These are phyloP conservation scores for Tulasnella sp. DNA, from an alignment of 768 basidiomycete genomes.

Conservation along the genomic window DNA sequence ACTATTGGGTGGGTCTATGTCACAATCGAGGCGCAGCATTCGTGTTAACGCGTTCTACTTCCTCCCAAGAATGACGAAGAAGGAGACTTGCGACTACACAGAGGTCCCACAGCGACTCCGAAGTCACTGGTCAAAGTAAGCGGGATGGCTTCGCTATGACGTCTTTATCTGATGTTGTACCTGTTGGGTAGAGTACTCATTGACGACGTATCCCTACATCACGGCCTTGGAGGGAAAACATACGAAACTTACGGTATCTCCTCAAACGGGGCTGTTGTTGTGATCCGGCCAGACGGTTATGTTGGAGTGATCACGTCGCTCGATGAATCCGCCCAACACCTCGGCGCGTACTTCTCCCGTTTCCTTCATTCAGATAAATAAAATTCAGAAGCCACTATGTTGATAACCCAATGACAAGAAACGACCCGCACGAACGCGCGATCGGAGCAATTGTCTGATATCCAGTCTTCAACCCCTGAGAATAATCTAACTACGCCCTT, in stretches of 20 bases:
- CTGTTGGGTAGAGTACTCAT: conserved; percentile 48
- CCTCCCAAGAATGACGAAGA: conserved; percentile 33
- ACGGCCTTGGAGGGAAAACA: conserved; percentile 49
- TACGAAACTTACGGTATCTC: conserved; percentile 56
- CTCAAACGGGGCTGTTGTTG: conserved; percentile 46
- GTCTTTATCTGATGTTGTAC: neutral
- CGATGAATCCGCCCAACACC: conserved; percentile 30
- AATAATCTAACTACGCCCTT: neutral
- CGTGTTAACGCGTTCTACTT: conserved; percentile 31
- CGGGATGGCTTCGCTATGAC: neutral
- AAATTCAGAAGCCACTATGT: neutral
- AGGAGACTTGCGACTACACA: conserved; percentile 41
- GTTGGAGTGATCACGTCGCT: conserved; percentile 56
- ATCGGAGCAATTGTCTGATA: neutral
- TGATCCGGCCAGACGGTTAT: conserved; percentile 64
- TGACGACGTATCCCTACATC: conserved; percentile 51
- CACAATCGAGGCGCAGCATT: conserved; percentile 44
- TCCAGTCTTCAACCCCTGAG: neutral
- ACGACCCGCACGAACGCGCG: neutral
- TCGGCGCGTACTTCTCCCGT: conserved; percentile 23
- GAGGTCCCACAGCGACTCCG: conserved; percentile 48
- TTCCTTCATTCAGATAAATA: conserved; percentile 18
- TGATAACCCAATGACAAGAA: neutral
- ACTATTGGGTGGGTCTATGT: conserved; percentile 34
- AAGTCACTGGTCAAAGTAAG: conserved; percentile 58